Percentiles rank a stretch among this genome's conserved stretches.
phyloP scores from a whole-genome alignment of 805 yeast genomes.

The Metschnikowia lunata region DNA sequence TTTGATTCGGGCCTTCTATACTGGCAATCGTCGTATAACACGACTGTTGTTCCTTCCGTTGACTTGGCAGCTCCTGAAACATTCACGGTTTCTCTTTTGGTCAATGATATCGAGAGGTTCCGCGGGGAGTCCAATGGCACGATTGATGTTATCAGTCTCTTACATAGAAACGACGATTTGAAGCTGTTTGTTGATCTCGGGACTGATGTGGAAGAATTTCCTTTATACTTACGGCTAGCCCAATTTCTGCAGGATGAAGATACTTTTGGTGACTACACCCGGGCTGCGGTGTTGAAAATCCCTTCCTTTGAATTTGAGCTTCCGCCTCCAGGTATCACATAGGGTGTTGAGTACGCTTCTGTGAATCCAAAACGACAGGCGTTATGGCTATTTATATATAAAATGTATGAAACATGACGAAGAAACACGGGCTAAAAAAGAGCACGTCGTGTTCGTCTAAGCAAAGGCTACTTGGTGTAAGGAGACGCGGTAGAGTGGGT shows the following conservation, averaged over 20 bases:
- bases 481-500: no score
- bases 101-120: slow-evolving; percentile 77
- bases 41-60: background rate
- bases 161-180: slow-evolving; percentile 16
- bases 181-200: slow-evolving; percentile 20
- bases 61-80: slow-evolving; percentile 25
- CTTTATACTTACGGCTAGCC: slow-evolving; percentile 56
- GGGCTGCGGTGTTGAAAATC: slow-evolving; percentile 56
- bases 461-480: no score
- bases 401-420: background rate
- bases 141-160: slow-evolving; percentile 31
- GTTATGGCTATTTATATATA: no score
- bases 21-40: slow-evolving; percentile 28
- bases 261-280: slow-evolving; percentile 56
- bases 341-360: no score
- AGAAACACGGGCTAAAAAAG: no score
- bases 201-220: slow-evolving; percentile 19
- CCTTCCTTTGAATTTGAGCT: slow-evolving; percentile 53
- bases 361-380: background rate
- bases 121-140: slow-evolving; percentile 45
- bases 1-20: slow-evolving; percentile 31
- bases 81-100: slow-evolving; percentile 48
- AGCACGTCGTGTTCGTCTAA: no score
- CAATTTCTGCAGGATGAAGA: slow-evolving; percentile 38
- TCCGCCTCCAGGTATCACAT: slow-evolving; percentile 53